Conservation (phyloP, 768 basidiomycete genomes). For the Suillus weaverae region DNA sequence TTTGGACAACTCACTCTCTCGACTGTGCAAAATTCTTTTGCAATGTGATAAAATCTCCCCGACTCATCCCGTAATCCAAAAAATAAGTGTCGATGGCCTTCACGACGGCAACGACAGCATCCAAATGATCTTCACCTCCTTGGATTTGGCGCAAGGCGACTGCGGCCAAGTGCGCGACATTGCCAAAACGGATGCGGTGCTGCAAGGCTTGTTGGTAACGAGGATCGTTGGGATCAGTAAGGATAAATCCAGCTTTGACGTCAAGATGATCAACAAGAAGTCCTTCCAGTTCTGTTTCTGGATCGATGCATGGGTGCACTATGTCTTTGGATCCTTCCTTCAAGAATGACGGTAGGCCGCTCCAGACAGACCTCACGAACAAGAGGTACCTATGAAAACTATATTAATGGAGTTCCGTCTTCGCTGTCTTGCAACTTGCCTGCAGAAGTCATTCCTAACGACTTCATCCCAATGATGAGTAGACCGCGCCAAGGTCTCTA, state of each 20-base stretch:
- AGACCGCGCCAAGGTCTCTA: conserved; percentile 56
- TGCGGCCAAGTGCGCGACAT: conserved; percentile 67
- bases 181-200: conserved; percentile 65
- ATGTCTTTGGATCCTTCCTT: conserved; percentile 58
- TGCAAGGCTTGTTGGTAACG: conserved; percentile 65
- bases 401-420: conserved; percentile 6
- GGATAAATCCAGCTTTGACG: conserved; percentile 71
- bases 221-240: conserved; percentile 71
- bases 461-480: conserved; percentile 62
- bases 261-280: conserved; percentile 66
- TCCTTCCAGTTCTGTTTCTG: conserved; percentile 64
- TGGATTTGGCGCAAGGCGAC: conserved; percentile 58
- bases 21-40: conserved; percentile 47
- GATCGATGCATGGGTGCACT: conserved; percentile 56
- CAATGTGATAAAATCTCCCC: conserved; percentile 57
- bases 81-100: conserved; percentile 76
- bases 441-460: conserved; percentile 81
- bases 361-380: conserved; percentile 73
- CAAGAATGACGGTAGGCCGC: conserved; percentile 70
- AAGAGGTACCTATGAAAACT: conserved; percentile 55
- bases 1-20: conserved; percentile 23
- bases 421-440: conserved; percentile 42
- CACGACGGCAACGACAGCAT: conserved; percentile 74
- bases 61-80: conserved; percentile 65
- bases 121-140: conserved; percentile 80